phyloP scores from a whole-genome alignment of 1,139 yeast species.

The Nakaseomyces uthaithaninus region DNA sequence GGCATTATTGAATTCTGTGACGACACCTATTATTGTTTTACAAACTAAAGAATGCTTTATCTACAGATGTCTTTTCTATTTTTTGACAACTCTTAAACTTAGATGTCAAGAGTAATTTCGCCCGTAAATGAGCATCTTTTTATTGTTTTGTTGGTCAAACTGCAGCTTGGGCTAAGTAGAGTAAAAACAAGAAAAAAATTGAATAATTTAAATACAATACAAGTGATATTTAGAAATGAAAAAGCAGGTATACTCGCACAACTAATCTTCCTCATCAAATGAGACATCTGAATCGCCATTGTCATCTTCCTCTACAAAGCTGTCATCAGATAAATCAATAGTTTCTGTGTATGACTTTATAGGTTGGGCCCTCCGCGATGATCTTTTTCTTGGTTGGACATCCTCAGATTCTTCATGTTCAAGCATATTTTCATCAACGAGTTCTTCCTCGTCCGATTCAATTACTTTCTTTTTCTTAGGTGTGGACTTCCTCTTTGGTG shows the following conservation, averaged over 20 bases:
- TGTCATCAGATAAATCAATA: slow-evolving; percentile 26
- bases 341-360: slow-evolving; percentile 19
- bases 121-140: too few relatives aligned
- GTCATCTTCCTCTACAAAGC: slow-evolving; percentile 26
- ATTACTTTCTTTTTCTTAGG: slow-evolving; percentile 11
- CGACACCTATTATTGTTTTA: too few relatives aligned
- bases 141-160: too few relatives aligned
- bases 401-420: slow-evolving; percentile 21
- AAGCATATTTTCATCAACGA: slow-evolving; percentile 21
- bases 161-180: too few relatives aligned
- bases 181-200: too few relatives aligned
- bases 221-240: too few relatives aligned
- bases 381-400: slow-evolving; percentile 19
- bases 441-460: slow-evolving; percentile 17
- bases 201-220: too few relatives aligned
- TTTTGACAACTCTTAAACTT: too few relatives aligned
- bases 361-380: slow-evolving; percentile 25
- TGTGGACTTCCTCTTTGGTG: slow-evolving; percentile 9
- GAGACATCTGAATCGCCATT: slow-evolving; percentile 23
- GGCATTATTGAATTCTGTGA: slow-evolving; percentile 1
- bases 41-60: too few relatives aligned
- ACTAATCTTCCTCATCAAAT: slow-evolving; percentile 23
- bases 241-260: too few relatives aligned
- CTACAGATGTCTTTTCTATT: too few relatives aligned
- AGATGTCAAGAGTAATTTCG: too few relatives aligned